Base-by-base conservation (phyloP, 495 filamentous ascomycete genomes). In the Lasiosphaeria ovina region DNA sequence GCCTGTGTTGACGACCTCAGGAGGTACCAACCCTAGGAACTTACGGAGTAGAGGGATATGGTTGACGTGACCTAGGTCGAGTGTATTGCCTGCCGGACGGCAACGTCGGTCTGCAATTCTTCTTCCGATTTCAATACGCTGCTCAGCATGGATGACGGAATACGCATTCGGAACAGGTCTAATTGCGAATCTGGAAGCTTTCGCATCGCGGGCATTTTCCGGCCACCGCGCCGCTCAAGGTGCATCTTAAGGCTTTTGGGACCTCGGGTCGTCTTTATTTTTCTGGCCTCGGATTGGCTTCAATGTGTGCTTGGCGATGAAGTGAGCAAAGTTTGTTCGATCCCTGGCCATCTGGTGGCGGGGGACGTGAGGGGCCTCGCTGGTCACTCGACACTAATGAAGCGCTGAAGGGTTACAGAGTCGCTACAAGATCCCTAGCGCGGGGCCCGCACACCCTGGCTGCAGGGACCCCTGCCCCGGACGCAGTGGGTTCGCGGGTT, bases 351-450 rank as follows among this genome's bases (percentile, higher is more conserved):
- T 2, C 12, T 14, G 16, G 11, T n/a, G 44, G 16, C 44, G 5
- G 44, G 44, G 44, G 44, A 14, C 4, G 44, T 9, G 40, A 53
- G 44, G 58, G 50, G 31, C 49, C 56, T 45, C 42, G 36, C 24
- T 60, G 53, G 69, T 70, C 63, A 66, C 69, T 69, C 53, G 61
- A 62, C 68, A 55, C 59, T 61, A 59, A 59, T 63, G 63, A 70
- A 65, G 65, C 64, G 68, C 66, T 56, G 69, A 59, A 50, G 55
- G 54, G 69, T 65, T 64, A 70, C 69, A 68, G 65, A 50, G 54
- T 51, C 53, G 66, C 59, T 69, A 69, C 64, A 57, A 54, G 57
- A 53, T 62, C 62, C 63, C 52, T 44, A 54, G 33, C 11, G 50
- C 35, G 55, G 17, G 60, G 17, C 34, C 14, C 35, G 33, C 11